phyloP scores from a whole-genome alignment of 2,329 filamentous ascomycete genomes.

The Amauroascus verrucosus region DNA sequence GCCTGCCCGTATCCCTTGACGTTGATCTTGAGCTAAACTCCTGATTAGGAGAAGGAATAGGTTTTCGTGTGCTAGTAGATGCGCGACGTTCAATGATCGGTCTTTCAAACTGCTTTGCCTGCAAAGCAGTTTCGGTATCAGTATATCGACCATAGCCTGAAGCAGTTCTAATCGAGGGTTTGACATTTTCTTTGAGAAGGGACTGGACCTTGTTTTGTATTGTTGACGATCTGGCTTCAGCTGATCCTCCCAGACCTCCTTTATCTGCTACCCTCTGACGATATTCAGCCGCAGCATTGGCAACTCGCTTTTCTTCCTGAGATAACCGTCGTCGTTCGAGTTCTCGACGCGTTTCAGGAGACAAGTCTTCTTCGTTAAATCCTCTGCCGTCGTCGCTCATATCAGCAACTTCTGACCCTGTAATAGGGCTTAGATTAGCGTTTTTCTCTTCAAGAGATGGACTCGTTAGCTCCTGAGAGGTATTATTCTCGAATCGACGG shows the following conservation, averaged over 20 bases:
- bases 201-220: slow-evolving; percentile 89
- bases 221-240: slow-evolving; percentile 56
- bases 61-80: slow-evolving; percentile 11
- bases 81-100: slow-evolving; percentile 16
- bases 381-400: slow-evolving; percentile 57
- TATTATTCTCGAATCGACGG: slow-evolving; percentile 66
- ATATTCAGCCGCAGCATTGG: slow-evolving; percentile 80
- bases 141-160: slow-evolving; percentile 86
- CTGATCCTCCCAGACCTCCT: slow-evolving; percentile 39
- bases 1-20: slow-evolving; percentile 9
- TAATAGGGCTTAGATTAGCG: slow-evolving; percentile 54
- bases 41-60: slow-evolving; percentile 2
- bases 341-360: slow-evolving; percentile 82
- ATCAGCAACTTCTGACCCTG: slow-evolving; percentile 64
- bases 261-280: slow-evolving; percentile 59
- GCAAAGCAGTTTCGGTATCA: slow-evolving; percentile 38
- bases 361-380: slow-evolving; percentile 55
- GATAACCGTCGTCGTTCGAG: slow-evolving; percentile 70
- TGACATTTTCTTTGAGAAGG: slow-evolving; percentile 67
- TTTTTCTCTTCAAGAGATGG: slow-evolving; percentile 39
- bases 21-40: slow-evolving; percentile 7
- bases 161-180: slow-evolving; percentile 57
- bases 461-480: slow-evolving; percentile 25
- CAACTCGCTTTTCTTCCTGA: slow-evolving; percentile 83
- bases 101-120: slow-evolving; percentile 29